Evolutionary conservation across 768 basidiomycete species (phyloP), one percentile per base, ranked within the genome.

Genomic region (Xerocomellus amylosporus): DNA sequence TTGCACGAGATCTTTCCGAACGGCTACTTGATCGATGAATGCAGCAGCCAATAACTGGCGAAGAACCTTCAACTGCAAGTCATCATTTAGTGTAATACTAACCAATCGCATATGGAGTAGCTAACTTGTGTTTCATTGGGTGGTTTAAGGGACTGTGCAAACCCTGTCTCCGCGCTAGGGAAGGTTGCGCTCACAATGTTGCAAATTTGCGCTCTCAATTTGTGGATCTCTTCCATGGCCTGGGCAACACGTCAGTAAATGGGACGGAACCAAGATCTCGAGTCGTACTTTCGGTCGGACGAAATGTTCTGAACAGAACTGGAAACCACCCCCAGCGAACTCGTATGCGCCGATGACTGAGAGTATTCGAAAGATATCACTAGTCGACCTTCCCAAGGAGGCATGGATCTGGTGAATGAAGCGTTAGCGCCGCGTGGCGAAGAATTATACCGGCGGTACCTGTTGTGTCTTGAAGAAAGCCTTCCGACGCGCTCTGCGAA

Each of bases 201-300:
- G 62, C 83, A 88, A 53, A 99, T 87, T 64, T 99, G 97, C 0
- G 84, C 79, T 34, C 94, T 84, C 5, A 99, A 78, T 68, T 98
- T 98, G 71, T 95, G 97, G 34, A 97, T 96, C 74, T 99, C 97
- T 72, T 97, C 91, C 95, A 99, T 98, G 0, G 93, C 91, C 95
- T 98, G 19, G 28, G 51, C 8, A 28, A 40, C 26, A 39, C 46
- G 8, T 64, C 30, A 59, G 34, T 47, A 5, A 42, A 46, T 8
- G 31, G 28, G 39, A 26, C 17, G 7, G 33, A 48, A 46, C 13
- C 39, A 46, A 43, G 12, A 24, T 3, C n/a, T 31, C 22, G 5
- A 6, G 24, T 45, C 75, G 34, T 63, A 93, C 95, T 79, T 98
- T 98, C 0, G 80, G 79, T 57, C 93, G 78, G 20, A 98, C 88